phyloP scores from a whole-genome alignment of 2,329 filamentous ascomycete species.

The Anisogramma anomala region DNA sequence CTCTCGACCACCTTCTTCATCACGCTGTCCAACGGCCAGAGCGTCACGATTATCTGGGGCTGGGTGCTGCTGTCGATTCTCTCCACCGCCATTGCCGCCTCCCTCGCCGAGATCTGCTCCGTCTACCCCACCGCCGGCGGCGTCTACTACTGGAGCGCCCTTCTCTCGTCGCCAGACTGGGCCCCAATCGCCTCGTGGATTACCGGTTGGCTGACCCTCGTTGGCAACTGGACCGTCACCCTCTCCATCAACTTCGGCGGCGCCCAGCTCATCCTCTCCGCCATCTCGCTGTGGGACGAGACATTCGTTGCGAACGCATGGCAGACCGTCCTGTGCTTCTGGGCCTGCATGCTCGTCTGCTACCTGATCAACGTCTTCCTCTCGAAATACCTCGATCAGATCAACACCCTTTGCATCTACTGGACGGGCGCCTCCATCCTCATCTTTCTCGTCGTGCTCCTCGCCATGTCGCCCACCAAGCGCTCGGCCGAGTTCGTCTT shows the following conservation, averaged over 20 bases:
- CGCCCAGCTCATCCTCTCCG: constrained; percentile 52
- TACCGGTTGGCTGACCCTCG: constrained; percentile 59
- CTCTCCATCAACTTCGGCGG: constrained; percentile 59
- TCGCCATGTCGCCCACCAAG: constrained; percentile 46
- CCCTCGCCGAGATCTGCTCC: constrained; percentile 57
- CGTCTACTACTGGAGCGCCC: constrained; percentile 61
- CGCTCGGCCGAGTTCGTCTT: constrained; percentile 55
- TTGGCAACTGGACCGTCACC: constrained; percentile 60
- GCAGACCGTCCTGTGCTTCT: constrained; percentile 62
- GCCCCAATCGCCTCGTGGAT: constrained; percentile 58
- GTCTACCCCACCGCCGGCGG: constrained; percentile 58
- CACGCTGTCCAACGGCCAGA: constrained; percentile 55
- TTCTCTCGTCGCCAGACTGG: constrained; percentile 53
- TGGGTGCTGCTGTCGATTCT: constrained; percentile 56
- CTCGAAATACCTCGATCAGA: constrained; percentile 47
- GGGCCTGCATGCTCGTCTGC: constrained; percentile 57
- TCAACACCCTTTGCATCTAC: constrained; percentile 63
- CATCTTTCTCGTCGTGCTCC: constrained; percentile 35
- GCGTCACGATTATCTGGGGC: constrained; percentile 58
- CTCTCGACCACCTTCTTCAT: constrained; percentile 58
- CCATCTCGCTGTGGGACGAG: constrained; percentile 59
- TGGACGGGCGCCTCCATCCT: constrained; percentile 57
- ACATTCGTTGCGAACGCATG: constrained; percentile 55
- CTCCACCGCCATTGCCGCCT: constrained; percentile 51
- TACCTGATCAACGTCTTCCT: constrained; percentile 55